These are phyloP conservation scores for Trametes polyzona DNA, from an alignment of 1,284 basidiomycete species.

Conservation along the genomic window DNA sequence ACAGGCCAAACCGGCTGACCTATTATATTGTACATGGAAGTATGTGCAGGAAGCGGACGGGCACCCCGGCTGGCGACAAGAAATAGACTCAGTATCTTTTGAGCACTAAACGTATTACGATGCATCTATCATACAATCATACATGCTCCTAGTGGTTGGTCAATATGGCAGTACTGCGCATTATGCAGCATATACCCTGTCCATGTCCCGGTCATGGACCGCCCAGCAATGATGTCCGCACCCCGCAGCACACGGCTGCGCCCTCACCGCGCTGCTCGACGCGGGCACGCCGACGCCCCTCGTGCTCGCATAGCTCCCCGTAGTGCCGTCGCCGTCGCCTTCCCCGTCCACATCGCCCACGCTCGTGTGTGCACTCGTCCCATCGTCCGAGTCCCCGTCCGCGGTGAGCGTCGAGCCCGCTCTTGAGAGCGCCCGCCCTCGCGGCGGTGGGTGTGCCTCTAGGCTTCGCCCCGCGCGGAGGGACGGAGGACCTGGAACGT, in stretches of 20 bases:
- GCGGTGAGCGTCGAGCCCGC: constrained; percentile 15
- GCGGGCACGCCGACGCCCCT: constrained; percentile 12
- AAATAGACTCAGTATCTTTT: too few species aligned
- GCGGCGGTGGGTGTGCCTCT: constrained; percentile 9
- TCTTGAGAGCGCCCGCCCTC: constrained; percentile 24
- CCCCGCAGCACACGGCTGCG: constrained; percentile 36
- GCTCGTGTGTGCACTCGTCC: constrained; percentile 20
- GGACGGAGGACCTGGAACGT: neutral
- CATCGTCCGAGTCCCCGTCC: constrained; percentile 25
- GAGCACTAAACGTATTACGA: too few species aligned
- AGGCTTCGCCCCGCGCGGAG: constrained; percentile 8
- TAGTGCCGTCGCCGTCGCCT: constrained; percentile 22
- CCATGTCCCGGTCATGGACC: neutral
- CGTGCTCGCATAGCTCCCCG: constrained; percentile 19
- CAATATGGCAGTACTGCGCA: neutral
- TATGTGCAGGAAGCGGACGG: too few species aligned
- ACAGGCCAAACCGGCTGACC: too few species aligned
- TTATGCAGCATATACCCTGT: neutral
- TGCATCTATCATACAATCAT: too few species aligned
- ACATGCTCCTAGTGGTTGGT: neutral
- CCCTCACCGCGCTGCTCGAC: constrained; percentile 22
- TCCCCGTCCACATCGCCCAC: too few species aligned
- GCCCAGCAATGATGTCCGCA: constrained; percentile 38
- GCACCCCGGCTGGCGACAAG: too few species aligned
- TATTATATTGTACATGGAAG: too few species aligned